Evolutionary conservation across 2,329 filamentous ascomycete species (phyloP).

Genomic region (Fusarium sublunatum): DNA sequence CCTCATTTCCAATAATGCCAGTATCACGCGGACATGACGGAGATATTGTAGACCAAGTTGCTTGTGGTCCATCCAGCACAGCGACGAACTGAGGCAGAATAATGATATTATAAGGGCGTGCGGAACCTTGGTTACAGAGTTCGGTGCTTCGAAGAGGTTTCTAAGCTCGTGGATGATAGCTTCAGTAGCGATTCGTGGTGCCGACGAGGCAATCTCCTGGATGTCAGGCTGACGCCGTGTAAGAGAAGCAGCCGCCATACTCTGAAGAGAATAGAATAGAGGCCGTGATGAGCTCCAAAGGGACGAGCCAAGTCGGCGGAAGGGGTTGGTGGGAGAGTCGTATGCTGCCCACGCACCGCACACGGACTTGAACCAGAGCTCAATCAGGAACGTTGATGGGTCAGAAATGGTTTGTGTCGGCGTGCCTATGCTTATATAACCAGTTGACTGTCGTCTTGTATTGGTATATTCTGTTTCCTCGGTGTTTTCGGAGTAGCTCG

Average conservation of each 20-base stretch:
- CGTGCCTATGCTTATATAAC: neutral
- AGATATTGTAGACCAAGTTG: conserved; percentile 38
- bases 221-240: conserved; percentile 22
- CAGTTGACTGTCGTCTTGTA: neutral
- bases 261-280: conserved; percentile 39
- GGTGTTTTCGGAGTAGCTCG: conserved; percentile 1
- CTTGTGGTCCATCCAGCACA: conserved; percentile 38
- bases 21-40: conserved; percentile 34
- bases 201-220: conserved; percentile 29
- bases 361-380: conserved; percentile 40
- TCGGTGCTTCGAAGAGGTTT: conserved; percentile 25
- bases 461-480: neutral
- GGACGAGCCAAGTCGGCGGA: conserved; percentile 28
- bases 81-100: conserved; percentile 36
- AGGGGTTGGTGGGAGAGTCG: conserved; percentile 35
- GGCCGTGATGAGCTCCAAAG: conserved; percentile 27
- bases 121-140: conserved; percentile 23
- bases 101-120: conserved; percentile 33
- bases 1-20: conserved; percentile 32
- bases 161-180: conserved; percentile 34
- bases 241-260: conserved; percentile 37
- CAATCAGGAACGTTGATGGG: conserved; percentile 29
- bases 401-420: conserved; percentile 30
- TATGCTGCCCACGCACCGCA: conserved; percentile 41
- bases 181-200: conserved; percentile 32